These are phyloP conservation scores for Cucurbita ficifolia DNA, from an alignment of 306 rosid genomes.

Conservation along the genomic window DNA sequence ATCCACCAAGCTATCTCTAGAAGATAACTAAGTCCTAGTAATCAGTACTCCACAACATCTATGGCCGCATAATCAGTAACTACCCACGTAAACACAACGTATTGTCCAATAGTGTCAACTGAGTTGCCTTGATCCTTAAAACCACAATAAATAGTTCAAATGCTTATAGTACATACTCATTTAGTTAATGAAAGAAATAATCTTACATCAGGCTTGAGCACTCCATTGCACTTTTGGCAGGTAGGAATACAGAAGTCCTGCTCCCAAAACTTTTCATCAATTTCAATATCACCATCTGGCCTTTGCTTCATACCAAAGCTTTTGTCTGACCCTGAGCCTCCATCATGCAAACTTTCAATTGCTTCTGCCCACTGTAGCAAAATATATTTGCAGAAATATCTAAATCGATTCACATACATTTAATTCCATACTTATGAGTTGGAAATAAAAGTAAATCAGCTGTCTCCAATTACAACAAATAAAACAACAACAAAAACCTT, in stretches of 20 bases:
- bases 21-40: neutral
- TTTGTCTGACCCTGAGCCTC: constrained; percentile 62
- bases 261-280: constrained; percentile 88
- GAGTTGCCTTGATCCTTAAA: neutral
- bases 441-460: neutral
- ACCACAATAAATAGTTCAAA: neutral
- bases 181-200: neutral
- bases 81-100: neutral
- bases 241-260: constrained; percentile 70
- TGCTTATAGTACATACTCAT: neutral
- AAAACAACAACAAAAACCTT: constrained; percentile 38
- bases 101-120: neutral
- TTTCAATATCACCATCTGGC: constrained; percentile 95
- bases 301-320: constrained; percentile 96
- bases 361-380: constrained; percentile 82
- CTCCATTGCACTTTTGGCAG: constrained; percentile 70
- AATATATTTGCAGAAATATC: neutral
- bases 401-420: neutral
- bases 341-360: constrained; percentile 57
- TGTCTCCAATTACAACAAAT: neutral
- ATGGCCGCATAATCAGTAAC: neutral
- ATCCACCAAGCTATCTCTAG: neutral
- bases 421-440: neutral
- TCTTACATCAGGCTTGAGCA: constrained; percentile 88
- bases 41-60: neutral